phyloP scores from a whole-genome alignment of 164 flowering plant genomes.

The Paratinospora sagittata region DNA sequence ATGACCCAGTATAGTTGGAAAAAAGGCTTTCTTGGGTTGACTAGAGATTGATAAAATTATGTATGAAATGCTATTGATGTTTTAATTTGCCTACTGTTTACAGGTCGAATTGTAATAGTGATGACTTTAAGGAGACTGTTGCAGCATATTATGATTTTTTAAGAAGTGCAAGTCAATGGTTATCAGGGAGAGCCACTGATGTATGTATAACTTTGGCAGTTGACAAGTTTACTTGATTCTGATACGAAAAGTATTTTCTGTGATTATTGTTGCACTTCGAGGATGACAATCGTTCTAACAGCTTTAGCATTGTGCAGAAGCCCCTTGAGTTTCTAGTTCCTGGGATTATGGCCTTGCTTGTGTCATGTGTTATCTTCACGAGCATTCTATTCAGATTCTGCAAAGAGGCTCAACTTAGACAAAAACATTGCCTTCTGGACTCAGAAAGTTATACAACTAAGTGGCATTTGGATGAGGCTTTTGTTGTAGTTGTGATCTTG shows the following conservation, averaged over 20 bases:
- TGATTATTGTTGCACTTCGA: not conserved
- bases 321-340: slow-evolving; percentile 49
- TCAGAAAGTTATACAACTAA: slow-evolving; percentile 1
- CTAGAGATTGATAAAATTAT: not conserved
- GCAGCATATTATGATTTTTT: slow-evolving; percentile 62
- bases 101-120: slow-evolving; percentile 32
- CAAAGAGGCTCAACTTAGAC: slow-evolving; percentile 24
- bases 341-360: slow-evolving; percentile 63
- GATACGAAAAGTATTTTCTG: not conserved
- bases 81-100: slow-evolving; percentile 4
- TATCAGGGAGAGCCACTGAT: slow-evolving; percentile 76
- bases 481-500: slow-evolving; percentile 33
- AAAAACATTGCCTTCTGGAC: slow-evolving; percentile 15
- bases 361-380: slow-evolving; percentile 50
- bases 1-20: too few relatives aligned
- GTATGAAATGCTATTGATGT: not conserved
- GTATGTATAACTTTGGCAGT: slow-evolving; percentile 35
- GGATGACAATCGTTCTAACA: not conserved
- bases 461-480: slow-evolving; percentile 57
- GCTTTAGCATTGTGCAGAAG: slow-evolving; percentile 53
- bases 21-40: too few relatives aligned
- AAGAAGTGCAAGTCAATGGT: slow-evolving; percentile 67
- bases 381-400: slow-evolving; percentile 30
- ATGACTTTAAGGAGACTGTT: slow-evolving; percentile 28
- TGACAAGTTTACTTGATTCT: slow-evolving; percentile 1